Conservation (phyloP, 2,329 filamentous ascomycete species). For the Ceratocystiopsis minuta region DNA sequence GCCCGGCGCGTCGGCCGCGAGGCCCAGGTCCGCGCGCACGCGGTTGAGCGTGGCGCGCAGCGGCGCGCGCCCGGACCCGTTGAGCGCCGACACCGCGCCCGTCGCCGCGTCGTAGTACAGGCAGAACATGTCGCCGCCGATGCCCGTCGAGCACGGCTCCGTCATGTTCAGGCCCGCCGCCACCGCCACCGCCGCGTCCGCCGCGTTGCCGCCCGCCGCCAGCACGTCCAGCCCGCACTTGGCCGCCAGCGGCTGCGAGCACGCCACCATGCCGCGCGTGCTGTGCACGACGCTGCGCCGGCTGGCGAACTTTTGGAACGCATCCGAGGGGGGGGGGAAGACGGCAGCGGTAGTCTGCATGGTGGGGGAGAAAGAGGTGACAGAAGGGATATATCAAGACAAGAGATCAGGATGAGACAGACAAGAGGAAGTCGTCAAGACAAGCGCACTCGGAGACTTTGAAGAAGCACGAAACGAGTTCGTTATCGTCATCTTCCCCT, state of each 20-base stretch:
- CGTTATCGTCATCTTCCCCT: too few species aligned
- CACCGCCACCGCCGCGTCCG: constrained; percentile 90
- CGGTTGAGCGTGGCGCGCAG: constrained; percentile 49
- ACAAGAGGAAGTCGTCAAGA: too few species aligned
- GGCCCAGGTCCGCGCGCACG: constrained; percentile 49
- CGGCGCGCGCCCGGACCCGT: constrained; percentile 79
- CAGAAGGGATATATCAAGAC: too few species aligned
- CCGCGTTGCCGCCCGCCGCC: constrained; percentile 80
- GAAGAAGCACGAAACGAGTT: too few species aligned
- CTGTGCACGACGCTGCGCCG: constrained; percentile 86
- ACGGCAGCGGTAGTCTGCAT: constrained; percentile 24
- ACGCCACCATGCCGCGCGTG: constrained; percentile 78
- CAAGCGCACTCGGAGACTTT: too few species aligned
- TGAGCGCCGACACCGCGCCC: constrained; percentile 68
- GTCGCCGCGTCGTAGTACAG: constrained; percentile 76
- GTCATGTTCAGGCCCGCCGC: constrained; percentile 85
- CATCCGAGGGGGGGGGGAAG: constrained; percentile 25
- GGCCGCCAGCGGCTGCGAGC: constrained; percentile 74
- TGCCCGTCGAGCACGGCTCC: constrained; percentile 82
- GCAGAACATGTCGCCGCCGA: constrained; percentile 95
- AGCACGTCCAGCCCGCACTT: constrained; percentile 74
- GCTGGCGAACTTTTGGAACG: constrained; percentile 44
- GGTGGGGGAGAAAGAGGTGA: too few species aligned
- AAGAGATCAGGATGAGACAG: not conserved
- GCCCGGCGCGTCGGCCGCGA: constrained; percentile 24